A percentile compares a stretch with the other conserved stretches of the same genome.
These are phyloP conservation scores for Podila minutissima DNA, from an alignment of 192 early-diverging fungal species.

Conservation along the genomic window DNA sequence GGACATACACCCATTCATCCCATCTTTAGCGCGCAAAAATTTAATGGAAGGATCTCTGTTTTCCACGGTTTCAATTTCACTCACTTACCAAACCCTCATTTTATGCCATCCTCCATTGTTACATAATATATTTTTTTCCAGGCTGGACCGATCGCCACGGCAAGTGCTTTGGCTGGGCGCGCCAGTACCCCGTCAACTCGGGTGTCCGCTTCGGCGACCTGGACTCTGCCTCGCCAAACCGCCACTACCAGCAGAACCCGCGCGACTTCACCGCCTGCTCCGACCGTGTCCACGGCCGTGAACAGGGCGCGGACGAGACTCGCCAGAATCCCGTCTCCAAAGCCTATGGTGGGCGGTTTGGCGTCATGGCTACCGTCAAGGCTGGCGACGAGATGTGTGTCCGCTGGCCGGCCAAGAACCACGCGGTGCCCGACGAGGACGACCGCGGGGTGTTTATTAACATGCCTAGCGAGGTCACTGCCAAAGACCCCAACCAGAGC, in stretches of 20 bases:
- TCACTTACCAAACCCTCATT: too few species aligned
- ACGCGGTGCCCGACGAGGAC: conserved; percentile 18
- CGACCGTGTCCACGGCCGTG: conserved; percentile 7
- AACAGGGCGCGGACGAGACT: conserved; percentile 28
- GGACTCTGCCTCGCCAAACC: conserved; percentile 22
- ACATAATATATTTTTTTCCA: background rate
- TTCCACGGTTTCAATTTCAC: too few species aligned
- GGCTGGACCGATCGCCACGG: conserved; percentile 20
- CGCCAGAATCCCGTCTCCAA: conserved; percentile 38
- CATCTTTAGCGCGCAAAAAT: too few species aligned
- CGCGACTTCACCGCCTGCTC: conserved; percentile 27
- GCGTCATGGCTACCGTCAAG: conserved; percentile 8
- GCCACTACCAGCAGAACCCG: conserved; percentile 36
- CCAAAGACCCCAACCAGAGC: conserved; percentile 24
- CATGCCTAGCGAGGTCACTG: conserved; percentile 16
- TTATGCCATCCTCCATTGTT: too few species aligned
- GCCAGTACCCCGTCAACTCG: conserved; percentile 29
- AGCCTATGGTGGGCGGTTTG: conserved; percentile 27
- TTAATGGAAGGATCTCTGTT: too few species aligned
- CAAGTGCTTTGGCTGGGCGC: conserved; percentile 34
- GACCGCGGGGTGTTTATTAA: conserved; percentile 35
- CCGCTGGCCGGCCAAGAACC: conserved; percentile 51
- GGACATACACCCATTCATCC: background rate
- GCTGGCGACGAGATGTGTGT: conserved; percentile 32
- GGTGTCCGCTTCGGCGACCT: conserved; percentile 9